Conservation (phyloP, 306 rosid species). For the Benincasa hispida region DNA sequence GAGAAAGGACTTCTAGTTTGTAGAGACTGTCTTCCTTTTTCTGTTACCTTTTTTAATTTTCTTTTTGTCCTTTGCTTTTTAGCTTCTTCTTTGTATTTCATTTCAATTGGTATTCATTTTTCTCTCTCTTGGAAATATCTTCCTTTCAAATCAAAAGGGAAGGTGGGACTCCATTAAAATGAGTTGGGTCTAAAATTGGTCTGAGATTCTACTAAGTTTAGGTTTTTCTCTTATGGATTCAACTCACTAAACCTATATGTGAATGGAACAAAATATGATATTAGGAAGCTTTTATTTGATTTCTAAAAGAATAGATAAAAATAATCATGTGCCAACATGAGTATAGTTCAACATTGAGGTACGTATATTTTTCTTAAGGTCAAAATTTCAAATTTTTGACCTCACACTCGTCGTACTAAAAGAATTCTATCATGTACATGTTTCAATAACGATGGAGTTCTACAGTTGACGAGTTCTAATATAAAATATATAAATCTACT, state of each 20-base stretch:
- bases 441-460: no score
- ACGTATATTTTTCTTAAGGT: no score
- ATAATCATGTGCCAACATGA: background rate
- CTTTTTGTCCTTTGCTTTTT: conserved; percentile 7
- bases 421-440: no score
- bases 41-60: background rate
- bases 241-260: no score
- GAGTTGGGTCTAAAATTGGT: background rate
- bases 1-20: background rate
- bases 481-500: no score
- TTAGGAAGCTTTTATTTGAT: no score
- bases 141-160: background rate
- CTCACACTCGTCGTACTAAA: no score
- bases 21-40: background rate
- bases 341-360: background rate
- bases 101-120: background rate
- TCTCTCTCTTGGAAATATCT: background rate
- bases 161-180: background rate
- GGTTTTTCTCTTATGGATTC: no score
- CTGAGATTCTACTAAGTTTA: background rate
- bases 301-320: no score
- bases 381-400: no score
- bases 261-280: no score
- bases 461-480: no score
- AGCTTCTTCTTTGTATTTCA: conserved; percentile 1